Evolutionary conservation across 2,329 filamentous ascomycete species (phyloP), one percentile per base, ranked within the genome.

Genomic region (Penicillium brevicompactum): DNA sequence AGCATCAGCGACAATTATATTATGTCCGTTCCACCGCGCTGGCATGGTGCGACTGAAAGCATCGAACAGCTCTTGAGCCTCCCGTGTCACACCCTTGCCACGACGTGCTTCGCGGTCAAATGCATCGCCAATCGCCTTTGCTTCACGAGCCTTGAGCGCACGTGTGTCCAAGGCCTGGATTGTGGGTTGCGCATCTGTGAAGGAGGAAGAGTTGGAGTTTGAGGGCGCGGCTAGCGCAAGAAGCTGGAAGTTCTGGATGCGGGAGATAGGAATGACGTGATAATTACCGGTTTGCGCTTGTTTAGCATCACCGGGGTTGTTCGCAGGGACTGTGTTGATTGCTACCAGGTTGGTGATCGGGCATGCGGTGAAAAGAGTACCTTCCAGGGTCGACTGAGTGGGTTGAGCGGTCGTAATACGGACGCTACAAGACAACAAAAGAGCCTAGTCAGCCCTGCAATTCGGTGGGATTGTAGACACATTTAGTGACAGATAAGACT

Each of bases 61-160:
- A 73, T 87, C 84, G 63, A 85, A 88, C 14, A 88, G 74, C 51
- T 85, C 84, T 70, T 88, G 85, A 24, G 81, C 85, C 59, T 86
- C 84, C 37, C 76, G 79, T 37, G 78, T 83, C 7, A 87, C 85
- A 9, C 84, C 84, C 70, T 84, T 85, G 51, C 84, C 84, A 55
- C 80, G 78, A 51, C 80, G 79, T n/a, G 78, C 76, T 60, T 86
- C 84, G 57, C 78, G 76, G 57, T 85, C 81, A 66, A 85, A 82
- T 61, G 84, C 73, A 61, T 83, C 79, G 10, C 77, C 73, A 30
- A 88, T 75, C 9, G 82, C 82, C 54, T 77, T 78, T 27, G 81
- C 78, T 68, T 86, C 84, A 16, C 85, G 79, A 45, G 77, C 72
- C 62, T 79, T 79, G 56, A 86, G 68, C 24, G 82, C 79, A 58